Evolutionary conservation across 2,329 filamentous ascomycete species (phyloP).

Genomic region (Diaporthe sp.): DNA sequence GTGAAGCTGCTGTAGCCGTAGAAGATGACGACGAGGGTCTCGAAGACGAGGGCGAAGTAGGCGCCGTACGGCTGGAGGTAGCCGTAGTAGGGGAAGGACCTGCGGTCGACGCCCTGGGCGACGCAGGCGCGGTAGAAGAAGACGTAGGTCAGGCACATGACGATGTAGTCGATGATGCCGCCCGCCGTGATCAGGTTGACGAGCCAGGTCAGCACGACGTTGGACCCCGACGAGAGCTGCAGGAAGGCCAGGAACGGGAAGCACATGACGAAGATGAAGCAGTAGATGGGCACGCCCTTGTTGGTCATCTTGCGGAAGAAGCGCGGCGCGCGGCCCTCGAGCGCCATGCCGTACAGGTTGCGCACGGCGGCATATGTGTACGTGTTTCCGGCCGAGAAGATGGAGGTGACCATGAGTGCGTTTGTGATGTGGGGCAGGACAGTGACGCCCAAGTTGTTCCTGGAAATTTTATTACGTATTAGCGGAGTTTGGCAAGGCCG

Average conservation of each 20-base stretch:
- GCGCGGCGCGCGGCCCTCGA: conserved; percentile 41
- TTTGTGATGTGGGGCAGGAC: conserved; percentile 72
- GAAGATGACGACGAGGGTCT: conserved; percentile 60
- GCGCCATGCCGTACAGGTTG: conserved; percentile 41
- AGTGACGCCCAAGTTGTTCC: conserved; percentile 62
- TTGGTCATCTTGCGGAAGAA: conserved; percentile 71
- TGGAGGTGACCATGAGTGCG: conserved; percentile 55
- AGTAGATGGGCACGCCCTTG: conserved; percentile 73
- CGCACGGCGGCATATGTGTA: conserved; percentile 42
- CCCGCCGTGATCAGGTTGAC: conserved; percentile 70
- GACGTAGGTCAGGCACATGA: conserved; percentile 48
- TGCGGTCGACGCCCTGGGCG: conserved; percentile 53
- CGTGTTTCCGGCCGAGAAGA: conserved; percentile 42
- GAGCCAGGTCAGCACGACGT: conserved; percentile 59
- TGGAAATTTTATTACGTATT: conserved; percentile 24
- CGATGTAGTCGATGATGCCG: conserved; percentile 74
- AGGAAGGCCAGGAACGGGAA: conserved; percentile 60
- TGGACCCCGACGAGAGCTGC: conserved; percentile 37
- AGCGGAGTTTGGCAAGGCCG: conserved; percentile 4
- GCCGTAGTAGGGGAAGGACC: conserved; percentile 68
- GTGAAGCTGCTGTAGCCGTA: conserved; percentile 66
- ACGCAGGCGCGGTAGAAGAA: conserved; percentile 41
- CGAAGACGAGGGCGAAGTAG: conserved; percentile 59
- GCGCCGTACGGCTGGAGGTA: conserved; percentile 72
- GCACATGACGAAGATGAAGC: conserved; percentile 66